Conservation (phyloP, 306 rosid genomes). For the Lablab purpureus region DNA sequence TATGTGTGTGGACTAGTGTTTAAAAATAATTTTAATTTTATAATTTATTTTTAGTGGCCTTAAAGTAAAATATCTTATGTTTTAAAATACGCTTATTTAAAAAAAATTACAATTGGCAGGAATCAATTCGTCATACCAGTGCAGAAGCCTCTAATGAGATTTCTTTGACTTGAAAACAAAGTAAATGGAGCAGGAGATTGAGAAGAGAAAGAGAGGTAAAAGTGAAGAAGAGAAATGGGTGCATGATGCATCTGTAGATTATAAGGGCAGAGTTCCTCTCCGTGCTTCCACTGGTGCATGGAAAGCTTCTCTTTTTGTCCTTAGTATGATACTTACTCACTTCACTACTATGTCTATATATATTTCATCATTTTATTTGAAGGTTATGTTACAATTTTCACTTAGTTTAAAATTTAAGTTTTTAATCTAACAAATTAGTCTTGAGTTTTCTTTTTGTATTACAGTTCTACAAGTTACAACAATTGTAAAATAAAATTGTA, state of each 20-base stretch:
- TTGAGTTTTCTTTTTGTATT: too few species aligned
- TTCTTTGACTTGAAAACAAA: neutral
- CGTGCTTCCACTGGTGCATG: constrained; percentile 1
- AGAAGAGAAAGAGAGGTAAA: neutral
- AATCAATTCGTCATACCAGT: too few species aligned
- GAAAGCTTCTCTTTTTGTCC: constrained; percentile 2
- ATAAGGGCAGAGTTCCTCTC: neutral
- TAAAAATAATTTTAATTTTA: too few species aligned
- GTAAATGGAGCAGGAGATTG: neutral
- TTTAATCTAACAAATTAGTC: too few species aligned
- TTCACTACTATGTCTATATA: too few species aligned
- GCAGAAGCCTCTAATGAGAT: too few species aligned
- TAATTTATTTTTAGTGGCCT: neutral
- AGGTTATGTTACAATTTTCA: too few species aligned
- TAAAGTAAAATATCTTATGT: neutral
- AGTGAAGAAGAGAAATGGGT: constrained; percentile 14
- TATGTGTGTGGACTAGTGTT: neutral
- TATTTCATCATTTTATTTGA: neutral
- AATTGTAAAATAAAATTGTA: too few species aligned
- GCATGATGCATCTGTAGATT: constrained; percentile 21
- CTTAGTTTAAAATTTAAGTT: too few species aligned
- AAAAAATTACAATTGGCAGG: too few species aligned
- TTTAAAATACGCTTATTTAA: too few species aligned
- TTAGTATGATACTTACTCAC: neutral
- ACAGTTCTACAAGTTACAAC: too few species aligned